Evolutionary conservation across 257 asterid genomes (phyloP), one percentile per base, ranked within the genome.

Genomic region (Solanum boliviense): DNA sequence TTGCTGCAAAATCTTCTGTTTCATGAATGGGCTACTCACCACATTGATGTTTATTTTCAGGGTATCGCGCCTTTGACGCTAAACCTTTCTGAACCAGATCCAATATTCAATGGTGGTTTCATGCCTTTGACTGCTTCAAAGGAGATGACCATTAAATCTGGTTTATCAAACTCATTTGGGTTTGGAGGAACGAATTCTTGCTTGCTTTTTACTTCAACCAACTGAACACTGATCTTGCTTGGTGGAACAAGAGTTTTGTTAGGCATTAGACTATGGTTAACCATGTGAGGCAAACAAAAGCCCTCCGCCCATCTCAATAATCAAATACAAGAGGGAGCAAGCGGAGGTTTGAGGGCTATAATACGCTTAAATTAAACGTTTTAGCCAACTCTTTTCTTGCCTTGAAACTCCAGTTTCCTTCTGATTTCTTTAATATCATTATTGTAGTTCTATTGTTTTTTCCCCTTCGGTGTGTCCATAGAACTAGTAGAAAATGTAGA

Each of bases 181-280:
- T 97, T 97, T 32, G 99, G 99, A 74, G 99, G 99, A 90, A 97
- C 99, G 13, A 97, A 97, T 91, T 89, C 98, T 3, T 93, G 96
- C 3, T 90, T 97, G 92, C 93, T 97, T 67, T 97, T 97, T 88
- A 89, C 98, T 34, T 92, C 98, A 86, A 72, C 93, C 25, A 88
- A 56, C 48, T 93, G 90, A 92, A 58, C 15, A n/a, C 73, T 73
- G 38, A 29, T 41, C 20, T n/a, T n/a, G n/a, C n/a, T n/a, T n/a
- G n/a, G n/a, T 16, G 68, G 27, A 44, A 29, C 85, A 46, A 29
- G 41, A 41, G 46, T 46, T 8, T 29, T 46, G 18, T 9, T 16
- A 29, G 85, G 25, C 25, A 5, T 81, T 27, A 27, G 36, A 78
- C 62, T 15, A 41, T 78, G 67, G 67, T 46, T 46, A 7, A 16